Conservation (phyloP, 805 yeast genomes). For the Schizosaccharomyces octosporus region DNA sequence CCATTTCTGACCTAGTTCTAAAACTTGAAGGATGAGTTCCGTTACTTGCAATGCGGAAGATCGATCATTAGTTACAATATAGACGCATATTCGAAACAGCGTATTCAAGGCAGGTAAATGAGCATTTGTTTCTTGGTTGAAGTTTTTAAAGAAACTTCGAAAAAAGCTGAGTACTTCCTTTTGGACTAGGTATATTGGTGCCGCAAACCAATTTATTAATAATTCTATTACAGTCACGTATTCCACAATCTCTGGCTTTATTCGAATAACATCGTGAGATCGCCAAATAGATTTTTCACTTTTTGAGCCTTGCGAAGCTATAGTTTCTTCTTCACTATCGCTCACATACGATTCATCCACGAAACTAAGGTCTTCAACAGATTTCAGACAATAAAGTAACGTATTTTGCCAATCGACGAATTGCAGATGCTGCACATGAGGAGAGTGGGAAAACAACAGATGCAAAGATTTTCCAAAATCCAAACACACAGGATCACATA, state of each 20-base stretch:
- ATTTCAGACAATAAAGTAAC: constrained; percentile 2
- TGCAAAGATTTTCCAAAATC: neutral
- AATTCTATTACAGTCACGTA: constrained; percentile 17
- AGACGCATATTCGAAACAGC: neutral
- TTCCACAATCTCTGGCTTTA: constrained; percentile 3
- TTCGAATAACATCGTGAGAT: neutral
- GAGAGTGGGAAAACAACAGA: constrained; percentile 4
- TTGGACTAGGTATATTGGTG: neutral
- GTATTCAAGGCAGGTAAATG: constrained; percentile 3
- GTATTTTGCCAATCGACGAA: constrained; percentile 4
- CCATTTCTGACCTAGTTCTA: no score
- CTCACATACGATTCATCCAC: neutral
- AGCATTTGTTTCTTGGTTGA: constrained; percentile 3
- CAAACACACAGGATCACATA: neutral
- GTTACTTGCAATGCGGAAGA: neutral
- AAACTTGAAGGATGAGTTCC: no score
- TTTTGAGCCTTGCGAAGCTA: neutral
- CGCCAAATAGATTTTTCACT: neutral
- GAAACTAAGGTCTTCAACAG: constrained; percentile 1
- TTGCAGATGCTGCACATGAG: constrained; percentile 9
- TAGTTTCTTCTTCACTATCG: neutral
- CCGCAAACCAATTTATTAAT: constrained; percentile 3
- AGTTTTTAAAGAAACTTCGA: constrained; percentile 1
- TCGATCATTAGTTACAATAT: neutral
- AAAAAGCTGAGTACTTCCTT: constrained; percentile 1